Conservation (phyloP, 1,284 basidiomycete species). For the Bothia castanella region DNA sequence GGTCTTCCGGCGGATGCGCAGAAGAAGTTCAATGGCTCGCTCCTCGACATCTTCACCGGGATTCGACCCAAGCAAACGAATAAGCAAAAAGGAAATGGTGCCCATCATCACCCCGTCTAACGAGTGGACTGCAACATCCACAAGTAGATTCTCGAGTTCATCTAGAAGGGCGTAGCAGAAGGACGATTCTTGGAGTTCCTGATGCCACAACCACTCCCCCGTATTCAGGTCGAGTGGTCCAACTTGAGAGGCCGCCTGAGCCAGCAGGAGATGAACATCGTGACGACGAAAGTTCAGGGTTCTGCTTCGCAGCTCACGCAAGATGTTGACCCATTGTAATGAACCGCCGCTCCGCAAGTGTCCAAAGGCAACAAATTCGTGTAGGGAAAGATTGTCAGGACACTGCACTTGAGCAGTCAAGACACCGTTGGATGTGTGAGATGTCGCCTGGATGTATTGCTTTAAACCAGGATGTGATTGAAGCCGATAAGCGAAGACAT, state of each 20-base stretch:
- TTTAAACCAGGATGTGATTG: too few species aligned
- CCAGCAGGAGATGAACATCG: constrained; percentile 36
- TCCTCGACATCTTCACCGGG: constrained; percentile 5
- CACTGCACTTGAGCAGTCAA: constrained; percentile 40
- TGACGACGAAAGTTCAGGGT: constrained; percentile 25
- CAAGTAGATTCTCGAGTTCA: constrained; percentile 31
- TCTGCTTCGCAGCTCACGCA: constrained; percentile 38
- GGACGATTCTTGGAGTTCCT: constrained; percentile 22
- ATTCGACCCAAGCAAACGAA: constrained; percentile 33
- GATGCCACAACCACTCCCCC: constrained; percentile 31
- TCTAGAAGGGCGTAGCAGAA: constrained; percentile 36
- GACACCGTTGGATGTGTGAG: constrained; percentile 39
- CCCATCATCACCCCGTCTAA: constrained; percentile 10
- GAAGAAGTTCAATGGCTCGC: constrained; percentile 26
- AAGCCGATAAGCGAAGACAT: too few species aligned
- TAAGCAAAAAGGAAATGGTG: constrained; percentile 33
- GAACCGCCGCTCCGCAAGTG: constrained; percentile 40
- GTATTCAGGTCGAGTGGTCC: constrained; percentile 28
- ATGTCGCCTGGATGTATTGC: constrained; percentile 18
- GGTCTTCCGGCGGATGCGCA: constrained; percentile 28
- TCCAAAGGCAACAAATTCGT: constrained; percentile 43
- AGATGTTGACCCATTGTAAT: constrained; percentile 50
- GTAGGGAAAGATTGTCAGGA: constrained; percentile 33
- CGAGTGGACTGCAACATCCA: constrained; percentile 21
- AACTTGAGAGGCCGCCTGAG: constrained; percentile 40